phyloP scores from a whole-genome alignment of 129 eudicot genomes.

The Lactuca sativa region DNA sequence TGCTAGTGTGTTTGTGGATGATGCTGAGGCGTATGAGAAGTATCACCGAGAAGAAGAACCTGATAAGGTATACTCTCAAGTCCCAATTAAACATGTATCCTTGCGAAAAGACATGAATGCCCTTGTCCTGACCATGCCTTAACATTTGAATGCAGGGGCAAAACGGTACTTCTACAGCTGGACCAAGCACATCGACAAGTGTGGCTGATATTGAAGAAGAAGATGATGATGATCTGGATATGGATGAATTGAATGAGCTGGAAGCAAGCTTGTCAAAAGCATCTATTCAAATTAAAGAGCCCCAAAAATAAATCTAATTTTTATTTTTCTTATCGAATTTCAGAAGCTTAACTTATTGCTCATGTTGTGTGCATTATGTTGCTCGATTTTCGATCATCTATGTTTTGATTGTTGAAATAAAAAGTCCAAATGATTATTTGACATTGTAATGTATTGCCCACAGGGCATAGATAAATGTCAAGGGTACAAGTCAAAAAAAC shows the following conservation, averaged over 20 bases:
- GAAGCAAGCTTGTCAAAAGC: conserved; percentile 84
- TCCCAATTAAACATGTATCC: too few species aligned
- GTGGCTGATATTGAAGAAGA: conserved; percentile 39
- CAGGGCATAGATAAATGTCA: too few species aligned
- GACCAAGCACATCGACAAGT: conserved; percentile 54
- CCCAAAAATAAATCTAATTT: conserved; percentile 19
- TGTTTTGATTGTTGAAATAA: neutral
- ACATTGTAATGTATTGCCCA: neutral
- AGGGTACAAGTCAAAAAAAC: too few species aligned
- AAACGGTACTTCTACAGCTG: conserved; percentile 39
- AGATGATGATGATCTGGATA: conserved; percentile 71
- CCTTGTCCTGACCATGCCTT: neutral
- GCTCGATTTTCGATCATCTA: neutral
- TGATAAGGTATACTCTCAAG: conserved; percentile 3
- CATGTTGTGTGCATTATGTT: conserved; percentile 1
- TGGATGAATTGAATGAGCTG: conserved; percentile 72
- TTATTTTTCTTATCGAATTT: neutral
- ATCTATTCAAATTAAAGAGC: conserved; percentile 65
- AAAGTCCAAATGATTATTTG: neutral
- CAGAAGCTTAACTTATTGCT: neutral
- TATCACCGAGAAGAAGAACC: conserved; percentile 53
- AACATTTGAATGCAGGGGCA: conserved; percentile 37
- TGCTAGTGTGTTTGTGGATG: conserved; percentile 70
- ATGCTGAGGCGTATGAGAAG: conserved; percentile 58
- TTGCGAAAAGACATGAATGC: neutral